These are phyloP conservation scores for Apodospora peruviana DNA, from an alignment of 495 filamentous ascomycete species.

Conservation along the genomic window DNA sequence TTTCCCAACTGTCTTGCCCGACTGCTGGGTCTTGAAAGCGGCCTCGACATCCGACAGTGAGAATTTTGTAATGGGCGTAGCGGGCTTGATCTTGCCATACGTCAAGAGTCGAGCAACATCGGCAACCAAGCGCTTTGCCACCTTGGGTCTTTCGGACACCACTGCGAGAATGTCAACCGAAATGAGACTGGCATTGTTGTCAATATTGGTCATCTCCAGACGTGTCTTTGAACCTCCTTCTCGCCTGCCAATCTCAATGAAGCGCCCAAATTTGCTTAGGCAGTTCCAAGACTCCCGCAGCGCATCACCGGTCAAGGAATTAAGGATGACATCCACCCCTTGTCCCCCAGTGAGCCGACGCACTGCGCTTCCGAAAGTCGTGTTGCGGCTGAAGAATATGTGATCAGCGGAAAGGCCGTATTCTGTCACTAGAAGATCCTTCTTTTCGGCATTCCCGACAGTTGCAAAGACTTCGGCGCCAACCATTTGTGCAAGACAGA, in stretches of 20 bases:
- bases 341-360: conserved; percentile 40
- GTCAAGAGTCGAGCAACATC: conserved; percentile 36
- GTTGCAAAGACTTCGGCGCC: conserved; percentile 57
- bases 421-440: conserved; percentile 39
- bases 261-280: conserved; percentile 41
- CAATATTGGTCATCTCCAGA: conserved; percentile 34
- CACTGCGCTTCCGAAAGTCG: conserved; percentile 43
- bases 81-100: conserved; percentile 33
- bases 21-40: conserved; percentile 54
- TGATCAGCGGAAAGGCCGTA: conserved; percentile 47
- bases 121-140: conserved; percentile 32
- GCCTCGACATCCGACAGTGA: conserved; percentile 47
- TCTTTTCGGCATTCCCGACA: conserved; percentile 48
- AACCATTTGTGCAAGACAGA: conserved; percentile 47
- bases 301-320: conserved; percentile 46
- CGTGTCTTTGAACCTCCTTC: conserved; percentile 34
- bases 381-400: conserved; percentile 48
- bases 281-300: conserved; percentile 44
- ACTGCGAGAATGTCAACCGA: conserved; percentile 43
- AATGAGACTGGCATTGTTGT: conserved; percentile 42
- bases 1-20: conserved; percentile 52
- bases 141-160: conserved; percentile 31
- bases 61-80: conserved; percentile 38
- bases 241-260: conserved; percentile 40
- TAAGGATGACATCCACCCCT: conserved; percentile 62